These are phyloP conservation scores for Penicillium sp. DNA, from an alignment of 2,329 filamentous ascomycete species.

Conservation along the genomic window DNA sequence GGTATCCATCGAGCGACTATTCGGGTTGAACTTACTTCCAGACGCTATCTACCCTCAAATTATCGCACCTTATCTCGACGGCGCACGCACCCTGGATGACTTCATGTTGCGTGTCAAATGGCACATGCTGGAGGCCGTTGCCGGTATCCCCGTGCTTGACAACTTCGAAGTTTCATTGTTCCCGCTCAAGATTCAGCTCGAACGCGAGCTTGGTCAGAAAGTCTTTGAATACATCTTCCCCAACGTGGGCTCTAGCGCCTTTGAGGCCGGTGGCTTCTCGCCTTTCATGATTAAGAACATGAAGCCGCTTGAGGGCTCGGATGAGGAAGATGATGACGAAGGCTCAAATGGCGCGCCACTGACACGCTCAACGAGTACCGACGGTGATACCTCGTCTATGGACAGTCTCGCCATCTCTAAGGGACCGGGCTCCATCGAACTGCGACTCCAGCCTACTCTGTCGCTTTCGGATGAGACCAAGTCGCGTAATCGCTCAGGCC, in stretches of 20 bases:
- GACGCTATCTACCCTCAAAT: constrained; percentile 95
- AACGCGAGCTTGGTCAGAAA: constrained; percentile 86
- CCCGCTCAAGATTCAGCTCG: constrained; percentile 89
- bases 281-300: constrained; percentile 53
- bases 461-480: constrained; percentile 48
- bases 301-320: constrained; percentile 45
- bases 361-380: constrained; percentile 32
- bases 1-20: constrained; percentile 81
- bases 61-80: constrained; percentile 82
- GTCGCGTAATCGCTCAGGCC: constrained; percentile 29
- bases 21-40: constrained; percentile 83
- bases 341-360: constrained; percentile 10
- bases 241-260: constrained; percentile 61
- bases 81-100: constrained; percentile 56
- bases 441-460: constrained; percentile 79
- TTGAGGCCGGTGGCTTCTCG: constrained; percentile 49
- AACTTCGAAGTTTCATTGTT: constrained; percentile 94
- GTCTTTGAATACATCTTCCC: constrained; percentile 98
- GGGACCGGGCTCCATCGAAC: constrained; percentile 71
- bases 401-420: constrained; percentile 54
- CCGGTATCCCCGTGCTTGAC: constrained; percentile 94
- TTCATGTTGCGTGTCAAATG: constrained; percentile 95
- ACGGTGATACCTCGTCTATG: constrained; percentile 38
- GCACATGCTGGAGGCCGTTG: constrained; percentile 97
- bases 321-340: constrained; percentile 45